Evolutionary conservation across 2,329 filamentous ascomycete genomes (phyloP).

Genomic region (Periconia digitata): DNA sequence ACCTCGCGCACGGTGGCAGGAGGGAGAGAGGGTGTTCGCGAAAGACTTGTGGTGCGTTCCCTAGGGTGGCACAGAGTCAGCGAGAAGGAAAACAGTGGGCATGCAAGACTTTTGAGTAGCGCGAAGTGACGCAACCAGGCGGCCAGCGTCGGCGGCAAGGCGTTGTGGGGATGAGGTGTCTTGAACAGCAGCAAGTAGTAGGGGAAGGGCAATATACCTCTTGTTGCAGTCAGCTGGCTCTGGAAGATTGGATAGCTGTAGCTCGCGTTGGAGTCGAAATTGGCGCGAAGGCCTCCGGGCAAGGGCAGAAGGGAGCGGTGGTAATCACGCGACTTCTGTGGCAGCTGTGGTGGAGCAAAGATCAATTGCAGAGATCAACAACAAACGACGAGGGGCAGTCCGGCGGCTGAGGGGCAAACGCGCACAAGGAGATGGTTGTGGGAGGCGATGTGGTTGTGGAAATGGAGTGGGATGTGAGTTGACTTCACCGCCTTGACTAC

Average conservation of each 20-base stretch:
- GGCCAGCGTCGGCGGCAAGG: constrained; percentile 11
- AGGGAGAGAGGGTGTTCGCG: constrained; percentile 25
- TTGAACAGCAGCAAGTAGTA: not conserved
- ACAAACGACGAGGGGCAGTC: constrained; percentile 31
- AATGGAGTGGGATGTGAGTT: constrained; percentile 40
- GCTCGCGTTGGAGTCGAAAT: constrained; percentile 30
- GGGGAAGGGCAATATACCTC: constrained; percentile 31
- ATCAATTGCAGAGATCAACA: constrained; percentile 32
- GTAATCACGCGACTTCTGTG: constrained; percentile 38
- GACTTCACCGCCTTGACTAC: constrained; percentile 44
- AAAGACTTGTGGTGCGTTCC: constrained; percentile 19
- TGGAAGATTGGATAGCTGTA: constrained; percentile 20
- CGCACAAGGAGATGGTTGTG: constrained; percentile 30
- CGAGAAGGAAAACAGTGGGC: constrained; percentile 8
- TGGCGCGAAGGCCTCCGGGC: constrained; percentile 45
- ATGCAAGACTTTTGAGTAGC: constrained; percentile 9
- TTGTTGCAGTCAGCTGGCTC: constrained; percentile 23
- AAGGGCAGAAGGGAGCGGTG: constrained; percentile 35
- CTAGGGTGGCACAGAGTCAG: constrained; percentile 25
- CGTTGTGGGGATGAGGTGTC: constrained; percentile 5
- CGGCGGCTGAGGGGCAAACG: constrained; percentile 30
- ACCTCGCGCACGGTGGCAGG: constrained; percentile 36
- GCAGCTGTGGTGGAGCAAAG: constrained; percentile 21
- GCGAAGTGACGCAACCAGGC: constrained; percentile 14
- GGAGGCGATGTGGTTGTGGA: constrained; percentile 38